These are phyloP conservation scores for Smittium culicis DNA, from an alignment of 371 early-diverging fungal species.

Conservation along the genomic window DNA sequence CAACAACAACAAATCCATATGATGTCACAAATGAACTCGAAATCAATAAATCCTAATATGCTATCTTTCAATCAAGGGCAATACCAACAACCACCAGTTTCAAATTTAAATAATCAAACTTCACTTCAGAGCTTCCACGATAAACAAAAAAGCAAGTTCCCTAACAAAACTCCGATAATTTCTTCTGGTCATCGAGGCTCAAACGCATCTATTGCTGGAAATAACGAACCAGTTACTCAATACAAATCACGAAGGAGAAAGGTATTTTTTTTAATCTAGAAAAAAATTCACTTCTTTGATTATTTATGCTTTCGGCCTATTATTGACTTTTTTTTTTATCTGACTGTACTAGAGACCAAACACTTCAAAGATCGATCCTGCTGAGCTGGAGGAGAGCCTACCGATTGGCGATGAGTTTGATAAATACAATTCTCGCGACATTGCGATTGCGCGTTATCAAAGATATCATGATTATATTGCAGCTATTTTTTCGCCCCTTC, in stretches of 20 bases:
- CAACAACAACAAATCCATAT: not conserved
- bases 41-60: not conserved
- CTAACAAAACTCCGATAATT: not conserved
- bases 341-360: not conserved
- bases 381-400: conserved; percentile 8
- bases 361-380: not conserved
- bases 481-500: conserved; percentile 59
- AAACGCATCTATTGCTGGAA: not conserved
- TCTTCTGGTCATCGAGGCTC: not conserved
- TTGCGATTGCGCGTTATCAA: conserved; percentile 60
- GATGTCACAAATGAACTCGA: not conserved
- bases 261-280: not conserved
- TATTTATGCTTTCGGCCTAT: not conserved
- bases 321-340: not conserved
- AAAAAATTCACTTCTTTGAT: not conserved
- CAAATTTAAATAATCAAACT: not conserved
- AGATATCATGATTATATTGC: conserved; percentile 66
- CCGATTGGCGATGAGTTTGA: conserved; percentile 52
- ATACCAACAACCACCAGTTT: not conserved
- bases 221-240: not conserved
- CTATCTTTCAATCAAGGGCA: not conserved
- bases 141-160: not conserved
- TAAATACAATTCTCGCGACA: conserved; percentile 43
- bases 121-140: not conserved
- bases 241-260: not conserved